phyloP scores from a whole-genome alignment of 139 green algal species.

The Volvox reticuliferus region DNA sequence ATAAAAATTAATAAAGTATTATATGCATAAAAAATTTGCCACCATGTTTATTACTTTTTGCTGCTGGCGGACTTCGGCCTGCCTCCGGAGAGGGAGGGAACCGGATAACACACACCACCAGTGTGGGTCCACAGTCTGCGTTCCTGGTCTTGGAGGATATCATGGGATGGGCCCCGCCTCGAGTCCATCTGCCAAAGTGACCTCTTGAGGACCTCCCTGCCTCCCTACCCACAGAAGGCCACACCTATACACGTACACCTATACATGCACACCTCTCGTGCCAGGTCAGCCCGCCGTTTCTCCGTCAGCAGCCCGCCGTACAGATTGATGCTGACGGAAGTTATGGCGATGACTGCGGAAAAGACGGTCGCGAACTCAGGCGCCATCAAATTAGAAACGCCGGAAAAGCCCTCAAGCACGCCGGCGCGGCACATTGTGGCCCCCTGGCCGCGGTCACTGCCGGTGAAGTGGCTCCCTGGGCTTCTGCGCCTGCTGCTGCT shows the following conservation, averaged over 20 bases:
- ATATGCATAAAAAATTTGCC: too few species aligned
- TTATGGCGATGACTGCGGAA: slow-evolving; percentile 62
- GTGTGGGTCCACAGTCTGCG: too few species aligned
- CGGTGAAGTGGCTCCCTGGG: too few species aligned
- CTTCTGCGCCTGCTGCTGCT: neutral
- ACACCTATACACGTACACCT: neutral
- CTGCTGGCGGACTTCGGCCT: too few species aligned
- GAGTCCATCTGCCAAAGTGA: too few species aligned
- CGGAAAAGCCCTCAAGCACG: slow-evolving; percentile 48
- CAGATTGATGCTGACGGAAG: slow-evolving; percentile 66
- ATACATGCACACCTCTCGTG: slow-evolving; percentile 27
- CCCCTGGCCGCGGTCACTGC: neutral
- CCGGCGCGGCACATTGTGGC: neutral
- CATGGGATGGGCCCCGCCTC: too few species aligned
- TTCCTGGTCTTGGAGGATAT: too few species aligned
- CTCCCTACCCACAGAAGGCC: too few species aligned
- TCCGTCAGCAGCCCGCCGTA: slow-evolving; percentile 70
- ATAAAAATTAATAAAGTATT: too few species aligned
- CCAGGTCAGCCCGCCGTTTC: slow-evolving; percentile 65
- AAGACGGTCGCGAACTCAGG: slow-evolving; percentile 63
- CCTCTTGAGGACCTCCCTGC: slow-evolving; percentile 29
- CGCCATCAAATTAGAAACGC: slow-evolving; percentile 47
- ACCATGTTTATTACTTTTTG: too few species aligned
- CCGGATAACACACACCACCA: too few species aligned
- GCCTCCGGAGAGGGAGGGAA: too few species aligned